These are phyloP conservation scores for Malbranchea cinnamomea DNA, from an alignment of 2,329 filamentous ascomycete genomes.

Conservation along the genomic window DNA sequence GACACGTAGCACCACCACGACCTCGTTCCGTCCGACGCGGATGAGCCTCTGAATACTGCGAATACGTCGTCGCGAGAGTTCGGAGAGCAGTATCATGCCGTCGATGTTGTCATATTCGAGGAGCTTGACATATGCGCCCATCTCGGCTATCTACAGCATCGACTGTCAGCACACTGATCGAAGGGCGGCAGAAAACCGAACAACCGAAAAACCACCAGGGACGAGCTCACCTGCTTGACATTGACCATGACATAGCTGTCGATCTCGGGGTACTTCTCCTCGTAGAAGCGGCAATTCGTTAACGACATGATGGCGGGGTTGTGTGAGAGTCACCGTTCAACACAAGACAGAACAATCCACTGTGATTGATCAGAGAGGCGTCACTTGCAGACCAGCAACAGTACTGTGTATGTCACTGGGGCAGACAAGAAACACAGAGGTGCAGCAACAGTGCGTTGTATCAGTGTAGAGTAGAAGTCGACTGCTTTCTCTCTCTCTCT, in stretches of 20 bases:
- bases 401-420: no score
- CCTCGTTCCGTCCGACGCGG: slow-evolving; percentile 92
- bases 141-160: slow-evolving; percentile 70
- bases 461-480: no score
- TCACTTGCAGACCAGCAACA: no score
- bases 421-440: no score
- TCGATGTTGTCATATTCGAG: slow-evolving; percentile 99
- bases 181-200: slow-evolving; percentile 2
- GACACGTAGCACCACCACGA: slow-evolving; percentile 94
- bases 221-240: slow-evolving; percentile 80
- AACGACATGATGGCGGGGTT: slow-evolving; percentile 62
- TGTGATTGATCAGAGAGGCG: no score
- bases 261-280: slow-evolving; percentile 95
- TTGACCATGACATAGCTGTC: slow-evolving; percentile 99
- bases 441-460: no score
- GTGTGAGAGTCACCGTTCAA: no score
- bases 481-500: no score
- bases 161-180: slow-evolving; percentile 4
- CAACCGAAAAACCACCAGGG: not conserved
- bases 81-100: slow-evolving; percentile 97
- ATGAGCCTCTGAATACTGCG: slow-evolving; percentile 98
- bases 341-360: no score
- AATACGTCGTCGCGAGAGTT: slow-evolving; percentile 95
- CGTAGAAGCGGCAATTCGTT: slow-evolving; percentile 93
- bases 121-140: slow-evolving; percentile 99